phyloP scores from a whole-genome alignment of 2,329 filamentous ascomycete genomes.

The Alternaria sp. region DNA sequence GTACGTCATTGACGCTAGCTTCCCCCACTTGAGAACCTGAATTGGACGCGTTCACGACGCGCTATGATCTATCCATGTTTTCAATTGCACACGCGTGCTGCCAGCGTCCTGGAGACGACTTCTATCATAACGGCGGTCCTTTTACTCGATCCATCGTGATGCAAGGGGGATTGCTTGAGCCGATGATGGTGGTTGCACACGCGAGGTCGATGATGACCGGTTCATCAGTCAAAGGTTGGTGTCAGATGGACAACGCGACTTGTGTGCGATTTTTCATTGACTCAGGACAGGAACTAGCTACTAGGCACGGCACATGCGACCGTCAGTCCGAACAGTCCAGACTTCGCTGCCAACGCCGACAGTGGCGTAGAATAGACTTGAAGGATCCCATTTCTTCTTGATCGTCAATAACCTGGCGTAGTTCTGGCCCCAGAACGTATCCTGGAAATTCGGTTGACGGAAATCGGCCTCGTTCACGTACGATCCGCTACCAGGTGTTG shows the following conservation, averaged over 20 bases:
- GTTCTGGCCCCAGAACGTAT: constrained; percentile 30
- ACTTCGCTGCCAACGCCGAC: constrained; percentile 38
- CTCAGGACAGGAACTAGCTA: background rate
- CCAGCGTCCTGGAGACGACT: background rate
- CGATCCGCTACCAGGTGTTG: constrained; percentile 24
- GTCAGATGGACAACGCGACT: background rate
- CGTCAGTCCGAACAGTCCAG: constrained; percentile 23
- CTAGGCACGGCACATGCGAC: constrained; percentile 18
- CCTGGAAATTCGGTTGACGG: constrained; percentile 27
- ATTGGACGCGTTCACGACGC: constrained; percentile 1
- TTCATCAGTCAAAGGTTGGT: background rate
- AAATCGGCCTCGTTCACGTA: constrained; percentile 40
- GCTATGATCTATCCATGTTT: background rate
- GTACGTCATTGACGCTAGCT: constrained; percentile 15
- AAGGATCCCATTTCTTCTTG: constrained; percentile 41
- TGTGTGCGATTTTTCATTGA: background rate
- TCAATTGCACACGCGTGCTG: background rate
- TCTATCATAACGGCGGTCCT: background rate
- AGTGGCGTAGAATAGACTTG: constrained; percentile 35
- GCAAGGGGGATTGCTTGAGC: background rate
- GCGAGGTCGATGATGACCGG: background rate
- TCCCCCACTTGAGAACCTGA: background rate
- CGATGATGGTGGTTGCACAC: background rate
- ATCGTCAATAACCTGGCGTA: constrained; percentile 32
- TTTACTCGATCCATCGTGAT: background rate